A percentile compares a stretch with the other conserved stretches of the same genome.
These are phyloP conservation scores for Adansonia grandidieri DNA, from an alignment of 441 rosid genomes.

Conservation along the genomic window DNA sequence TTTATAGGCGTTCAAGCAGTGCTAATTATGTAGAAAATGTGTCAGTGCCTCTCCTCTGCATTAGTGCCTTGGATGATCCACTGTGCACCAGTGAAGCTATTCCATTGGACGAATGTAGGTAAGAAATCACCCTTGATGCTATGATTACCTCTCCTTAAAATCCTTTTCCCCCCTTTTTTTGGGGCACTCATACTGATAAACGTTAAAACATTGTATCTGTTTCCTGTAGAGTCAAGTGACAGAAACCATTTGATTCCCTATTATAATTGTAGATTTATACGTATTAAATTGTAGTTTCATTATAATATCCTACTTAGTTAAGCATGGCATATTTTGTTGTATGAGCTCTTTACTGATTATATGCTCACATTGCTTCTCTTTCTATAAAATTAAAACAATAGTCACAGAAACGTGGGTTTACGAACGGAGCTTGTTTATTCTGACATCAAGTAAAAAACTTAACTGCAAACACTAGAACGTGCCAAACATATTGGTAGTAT, in stretches of 20 bases:
- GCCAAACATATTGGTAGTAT: background rate
- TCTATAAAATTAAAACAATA: background rate
- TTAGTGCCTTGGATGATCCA: constrained; percentile 91
- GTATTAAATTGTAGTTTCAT: background rate
- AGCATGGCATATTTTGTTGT: background rate
- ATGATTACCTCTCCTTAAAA: background rate
- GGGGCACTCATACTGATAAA: background rate
- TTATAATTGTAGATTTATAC: constrained; percentile 6
- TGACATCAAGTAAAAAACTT: background rate
- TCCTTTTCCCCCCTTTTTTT: background rate
- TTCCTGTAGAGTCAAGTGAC: background rate
- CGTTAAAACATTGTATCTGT: background rate
- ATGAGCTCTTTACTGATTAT: background rate
- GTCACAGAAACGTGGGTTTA: background rate
- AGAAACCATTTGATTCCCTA: background rate
- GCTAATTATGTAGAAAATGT: constrained; percentile 57
- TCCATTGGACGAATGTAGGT: constrained; percentile 97
- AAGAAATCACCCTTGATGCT: constrained; percentile 23
- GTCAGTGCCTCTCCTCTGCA: constrained; percentile 75
- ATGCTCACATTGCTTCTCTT: background rate
- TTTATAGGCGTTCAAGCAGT: constrained; percentile 81
- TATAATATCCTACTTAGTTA: constrained; percentile 11
- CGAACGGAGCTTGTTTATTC: background rate
- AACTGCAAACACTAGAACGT: background rate
- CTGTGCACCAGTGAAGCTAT: constrained; percentile 87